Conservation (phyloP, 2,329 filamentous ascomycete genomes). For the Paraconiothyrium sp. region DNA sequence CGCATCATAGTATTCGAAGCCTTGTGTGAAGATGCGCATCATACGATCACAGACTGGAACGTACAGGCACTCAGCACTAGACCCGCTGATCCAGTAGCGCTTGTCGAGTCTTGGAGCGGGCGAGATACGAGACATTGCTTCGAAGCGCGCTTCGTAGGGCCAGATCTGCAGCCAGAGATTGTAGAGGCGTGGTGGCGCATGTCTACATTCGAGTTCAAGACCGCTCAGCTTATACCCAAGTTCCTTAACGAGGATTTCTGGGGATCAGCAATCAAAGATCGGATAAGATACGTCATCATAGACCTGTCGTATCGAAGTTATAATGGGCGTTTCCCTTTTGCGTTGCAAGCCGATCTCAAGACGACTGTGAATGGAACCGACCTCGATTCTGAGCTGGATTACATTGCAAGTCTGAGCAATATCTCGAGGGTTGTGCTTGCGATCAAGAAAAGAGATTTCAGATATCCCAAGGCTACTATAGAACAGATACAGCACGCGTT, state of each 20-base stretch:
- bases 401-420: background rate
- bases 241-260: conserved; percentile 1
- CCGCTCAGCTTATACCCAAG: background rate
- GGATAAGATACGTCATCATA: background rate
- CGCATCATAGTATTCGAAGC: conserved; percentile 1
- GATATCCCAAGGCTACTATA: too few relatives aligned
- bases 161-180: background rate
- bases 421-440: background rate
- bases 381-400: conserved; percentile 2
- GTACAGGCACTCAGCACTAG: background rate
- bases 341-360: background rate
- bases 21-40: conserved; percentile 1
- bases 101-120: conserved; percentile 9
- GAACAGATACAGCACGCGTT: background rate
- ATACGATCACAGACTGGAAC: conserved; percentile 8
- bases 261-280: background rate
- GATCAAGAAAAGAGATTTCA: conserved; percentile 1
- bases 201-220: conserved; percentile 9
- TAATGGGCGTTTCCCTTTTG: background rate
- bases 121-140: conserved; percentile 5
- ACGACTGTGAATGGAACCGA: background rate
- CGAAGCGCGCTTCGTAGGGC: conserved; percentile 6
- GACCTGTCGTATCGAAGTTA: background rate
- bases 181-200: conserved; percentile 10
- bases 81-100: background rate